phyloP scores from a whole-genome alignment of 495 filamentous ascomycete species.

The Neurospora sp. region DNA sequence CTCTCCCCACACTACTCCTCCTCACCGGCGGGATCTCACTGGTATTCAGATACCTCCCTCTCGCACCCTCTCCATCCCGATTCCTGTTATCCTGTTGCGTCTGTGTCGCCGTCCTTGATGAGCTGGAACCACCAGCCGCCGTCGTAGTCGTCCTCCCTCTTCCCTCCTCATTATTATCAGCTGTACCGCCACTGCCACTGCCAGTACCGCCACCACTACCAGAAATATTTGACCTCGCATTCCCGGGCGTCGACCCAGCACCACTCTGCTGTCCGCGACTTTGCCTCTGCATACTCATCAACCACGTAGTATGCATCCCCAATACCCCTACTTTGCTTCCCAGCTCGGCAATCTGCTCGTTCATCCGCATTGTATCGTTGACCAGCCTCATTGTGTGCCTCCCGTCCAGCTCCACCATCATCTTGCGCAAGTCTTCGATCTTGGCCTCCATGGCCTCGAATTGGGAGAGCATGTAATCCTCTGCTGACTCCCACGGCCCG shows the following conservation, averaged over 20 bases:
- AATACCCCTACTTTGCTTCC: constrained; percentile 39
- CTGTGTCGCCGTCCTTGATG: not conserved
- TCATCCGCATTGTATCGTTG: constrained; percentile 40
- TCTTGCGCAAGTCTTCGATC: constrained; percentile 34
- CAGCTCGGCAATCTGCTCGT: constrained; percentile 44
- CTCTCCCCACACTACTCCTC: constrained; percentile 1
- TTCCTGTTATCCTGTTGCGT: not conserved
- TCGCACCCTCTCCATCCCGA: not conserved
- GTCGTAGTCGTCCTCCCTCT: not conserved
- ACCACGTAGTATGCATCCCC: constrained; percentile 46
- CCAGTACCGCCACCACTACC: not conserved
- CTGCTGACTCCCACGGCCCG: constrained; percentile 1
- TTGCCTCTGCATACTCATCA: constrained; percentile 33
- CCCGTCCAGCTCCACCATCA: constrained; percentile 35
- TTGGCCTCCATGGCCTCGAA: constrained; percentile 39
- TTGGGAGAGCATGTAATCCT: constrained; percentile 33
- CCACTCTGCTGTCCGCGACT: constrained; percentile 9
- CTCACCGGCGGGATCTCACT: not conserved
- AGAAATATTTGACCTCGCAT: not conserved
- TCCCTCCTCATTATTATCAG: not conserved
- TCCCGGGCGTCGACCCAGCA: not conserved
- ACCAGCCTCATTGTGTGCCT: constrained; percentile 38
- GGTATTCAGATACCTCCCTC: not conserved
- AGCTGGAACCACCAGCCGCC: not conserved
- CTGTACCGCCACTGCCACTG: not conserved